Evolutionary conservation across 2,329 filamentous ascomycete species (phyloP).

Genomic region (Apiospora phragmitis): DNA sequence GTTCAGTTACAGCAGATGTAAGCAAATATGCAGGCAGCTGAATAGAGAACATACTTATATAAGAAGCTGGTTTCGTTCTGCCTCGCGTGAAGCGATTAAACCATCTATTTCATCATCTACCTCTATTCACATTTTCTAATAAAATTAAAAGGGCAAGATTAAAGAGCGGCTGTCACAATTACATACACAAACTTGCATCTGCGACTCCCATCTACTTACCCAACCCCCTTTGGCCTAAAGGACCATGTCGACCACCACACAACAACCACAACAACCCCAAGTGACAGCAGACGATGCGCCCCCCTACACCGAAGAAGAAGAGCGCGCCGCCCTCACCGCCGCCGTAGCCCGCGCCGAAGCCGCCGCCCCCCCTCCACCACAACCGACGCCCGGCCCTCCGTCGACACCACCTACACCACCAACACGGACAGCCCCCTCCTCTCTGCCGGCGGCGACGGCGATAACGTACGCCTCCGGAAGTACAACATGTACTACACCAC

Average conservation of each 20-base stretch:
- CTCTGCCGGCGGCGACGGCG: not conserved
- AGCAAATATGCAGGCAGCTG: not conserved
- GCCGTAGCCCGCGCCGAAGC: not conserved
- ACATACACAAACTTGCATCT: not conserved
- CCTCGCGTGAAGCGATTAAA: not conserved
- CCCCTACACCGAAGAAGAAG: not conserved
- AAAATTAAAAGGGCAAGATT: not conserved
- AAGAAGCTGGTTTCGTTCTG: not conserved
- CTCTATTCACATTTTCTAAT: not conserved
- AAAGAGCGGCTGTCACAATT: not conserved
- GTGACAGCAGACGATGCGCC: not conserved
- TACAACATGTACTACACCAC: constrained; percentile 11
- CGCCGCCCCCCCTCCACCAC: not conserved
- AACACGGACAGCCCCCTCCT: not conserved
- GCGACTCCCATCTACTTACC: not conserved
- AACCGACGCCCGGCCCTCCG: not conserved
- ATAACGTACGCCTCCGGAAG: not conserved
- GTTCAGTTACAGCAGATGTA: not conserved
- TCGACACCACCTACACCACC: not conserved
- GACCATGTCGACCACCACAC: not conserved
- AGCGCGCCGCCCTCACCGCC: not conserved
- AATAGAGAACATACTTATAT: not conserved
- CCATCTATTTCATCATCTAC: not conserved
- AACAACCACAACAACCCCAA: not conserved
- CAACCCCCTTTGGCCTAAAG: not conserved